phyloP scores from a whole-genome alignment of 1,139 yeast genomes.

The Suhomyces atakaporum region DNA sequence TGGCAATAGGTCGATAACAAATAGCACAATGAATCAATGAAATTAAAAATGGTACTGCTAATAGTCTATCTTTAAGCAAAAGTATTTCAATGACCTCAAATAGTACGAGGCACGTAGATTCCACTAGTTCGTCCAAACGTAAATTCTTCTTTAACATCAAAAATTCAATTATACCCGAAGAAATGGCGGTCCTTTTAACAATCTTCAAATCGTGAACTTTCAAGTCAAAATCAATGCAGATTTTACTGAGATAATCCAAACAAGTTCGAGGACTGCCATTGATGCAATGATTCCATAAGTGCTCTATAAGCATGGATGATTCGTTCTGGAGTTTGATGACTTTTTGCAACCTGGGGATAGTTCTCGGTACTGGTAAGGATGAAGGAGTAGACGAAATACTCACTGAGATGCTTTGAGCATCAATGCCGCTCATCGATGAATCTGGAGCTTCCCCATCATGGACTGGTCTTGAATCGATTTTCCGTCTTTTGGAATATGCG shows the following conservation, averaged over 20 bases:
- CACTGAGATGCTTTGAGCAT: slow-evolving; percentile 4
- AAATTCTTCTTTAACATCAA: slow-evolving; percentile 43
- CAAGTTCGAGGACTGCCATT: slow-evolving; percentile 54
- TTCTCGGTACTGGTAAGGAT: background rate
- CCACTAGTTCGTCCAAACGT: slow-evolving; percentile 47
- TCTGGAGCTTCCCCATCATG: background rate
- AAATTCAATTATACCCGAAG: slow-evolving; percentile 35
- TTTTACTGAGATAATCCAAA: slow-evolving; percentile 49
- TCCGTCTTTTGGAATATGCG: slow-evolving; percentile 16
- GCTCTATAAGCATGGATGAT: slow-evolving; percentile 37
- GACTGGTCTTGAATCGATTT: slow-evolving; percentile 2
- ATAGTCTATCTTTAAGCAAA: slow-evolving; percentile 25
- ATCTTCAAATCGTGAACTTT: slow-evolving; percentile 33
- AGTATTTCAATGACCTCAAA: slow-evolving; percentile 33
- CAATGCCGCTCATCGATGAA: background rate
- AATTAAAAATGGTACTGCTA: slow-evolving; percentile 56
- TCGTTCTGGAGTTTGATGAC: slow-evolving; percentile 36
- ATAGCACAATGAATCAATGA: slow-evolving; percentile 55
- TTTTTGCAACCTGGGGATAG: slow-evolving; percentile 1
- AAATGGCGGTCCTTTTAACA: slow-evolving; percentile 31
- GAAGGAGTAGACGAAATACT: slow-evolving; percentile 5
- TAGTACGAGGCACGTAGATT: slow-evolving; percentile 43
- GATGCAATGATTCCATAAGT: slow-evolving; percentile 42
- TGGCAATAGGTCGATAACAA: slow-evolving; percentile 59
- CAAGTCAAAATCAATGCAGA: slow-evolving; percentile 41